Conservation (phyloP, 768 basidiomycete species). For the Mrakia hoshinonis region DNA sequence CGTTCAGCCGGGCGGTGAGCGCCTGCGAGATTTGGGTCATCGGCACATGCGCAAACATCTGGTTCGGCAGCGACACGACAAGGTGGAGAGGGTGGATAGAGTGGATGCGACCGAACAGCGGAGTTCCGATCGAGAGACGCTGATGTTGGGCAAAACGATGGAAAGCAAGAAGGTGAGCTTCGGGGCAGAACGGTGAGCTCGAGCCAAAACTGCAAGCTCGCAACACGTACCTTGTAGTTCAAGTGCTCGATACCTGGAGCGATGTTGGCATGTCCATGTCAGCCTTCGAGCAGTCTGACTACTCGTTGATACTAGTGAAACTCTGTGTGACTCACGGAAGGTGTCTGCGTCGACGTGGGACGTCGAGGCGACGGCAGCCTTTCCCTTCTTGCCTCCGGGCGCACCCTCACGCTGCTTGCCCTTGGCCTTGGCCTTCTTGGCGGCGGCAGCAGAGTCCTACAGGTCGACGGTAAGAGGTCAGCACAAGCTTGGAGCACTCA, state of each 20-base stretch:
- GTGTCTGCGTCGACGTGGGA: conserved; percentile 43
- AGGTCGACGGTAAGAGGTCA: neutral
- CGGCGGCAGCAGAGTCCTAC: conserved; percentile 8
- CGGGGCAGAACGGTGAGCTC: neutral
- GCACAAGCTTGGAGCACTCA: too few relatives aligned
- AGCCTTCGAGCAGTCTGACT: neutral
- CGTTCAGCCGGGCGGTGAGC: conserved; percentile 63
- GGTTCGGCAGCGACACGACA: conserved; percentile 88
- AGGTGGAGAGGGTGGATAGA: conserved; percentile 80
- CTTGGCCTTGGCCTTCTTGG: conserved; percentile 22
- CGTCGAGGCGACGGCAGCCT: conserved; percentile 34
- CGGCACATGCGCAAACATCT: conserved; percentile 84
- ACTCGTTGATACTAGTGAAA: neutral
- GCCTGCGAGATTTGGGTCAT: conserved; percentile 82
- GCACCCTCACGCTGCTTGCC: conserved; percentile 22
- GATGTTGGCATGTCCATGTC: neutral
- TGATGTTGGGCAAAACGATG: conserved; percentile 35
- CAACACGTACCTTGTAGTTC: conserved; percentile 71
- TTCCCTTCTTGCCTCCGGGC: conserved; percentile 39
- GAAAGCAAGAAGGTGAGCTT: conserved; percentile 23
- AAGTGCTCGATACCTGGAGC: conserved; percentile 65
- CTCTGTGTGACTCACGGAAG: conserved; percentile 42
- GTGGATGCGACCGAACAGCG: conserved; percentile 76
- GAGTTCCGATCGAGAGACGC: conserved; percentile 75
- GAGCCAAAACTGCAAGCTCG: neutral